Conservation (phyloP, 805 yeast genomes). For the Grigorovia jiainica region DNA sequence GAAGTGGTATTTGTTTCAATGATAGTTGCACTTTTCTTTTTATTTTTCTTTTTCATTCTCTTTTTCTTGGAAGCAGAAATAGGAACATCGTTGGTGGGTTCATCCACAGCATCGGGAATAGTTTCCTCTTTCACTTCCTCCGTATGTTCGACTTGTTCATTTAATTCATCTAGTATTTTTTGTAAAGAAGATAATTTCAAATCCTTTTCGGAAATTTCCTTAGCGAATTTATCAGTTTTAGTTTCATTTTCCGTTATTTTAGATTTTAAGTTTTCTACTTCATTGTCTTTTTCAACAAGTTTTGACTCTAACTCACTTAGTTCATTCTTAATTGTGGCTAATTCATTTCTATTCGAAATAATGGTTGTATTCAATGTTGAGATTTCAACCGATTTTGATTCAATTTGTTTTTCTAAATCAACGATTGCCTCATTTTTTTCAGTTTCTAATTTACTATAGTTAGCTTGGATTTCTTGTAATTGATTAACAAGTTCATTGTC, state of each 20-base stretch:
- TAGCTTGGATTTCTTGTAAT: not conserved
- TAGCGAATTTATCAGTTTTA: constrained; percentile 1
- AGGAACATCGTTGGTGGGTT: not conserved
- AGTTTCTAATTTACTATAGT: not conserved
- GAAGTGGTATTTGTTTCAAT: too few relatives aligned
- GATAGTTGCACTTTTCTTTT: constrained; percentile 10
- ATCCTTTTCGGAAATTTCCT: constrained; percentile 3
- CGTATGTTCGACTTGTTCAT: not conserved
- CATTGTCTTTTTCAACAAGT: constrained; percentile 9
- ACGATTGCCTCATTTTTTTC: not conserved
- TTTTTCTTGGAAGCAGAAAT: constrained; percentile 4
- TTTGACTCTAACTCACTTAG: not conserved
- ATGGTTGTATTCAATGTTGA: not conserved
- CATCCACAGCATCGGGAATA: not conserved
- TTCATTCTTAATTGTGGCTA: not conserved
- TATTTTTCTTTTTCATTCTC: constrained; percentile 18
- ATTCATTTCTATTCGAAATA: not conserved
- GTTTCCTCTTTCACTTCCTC: not conserved
- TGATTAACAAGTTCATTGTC: not conserved
- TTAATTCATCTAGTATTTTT: not conserved
- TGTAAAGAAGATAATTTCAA: not conserved
- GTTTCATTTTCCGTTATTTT: constrained; percentile 3
- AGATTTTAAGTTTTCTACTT: constrained; percentile 3
- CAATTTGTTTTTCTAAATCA: not conserved
- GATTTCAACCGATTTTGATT: not conserved